Base-by-base conservation (phyloP, 106 monocot genomes). In the Dendrobium nobile region DNA sequence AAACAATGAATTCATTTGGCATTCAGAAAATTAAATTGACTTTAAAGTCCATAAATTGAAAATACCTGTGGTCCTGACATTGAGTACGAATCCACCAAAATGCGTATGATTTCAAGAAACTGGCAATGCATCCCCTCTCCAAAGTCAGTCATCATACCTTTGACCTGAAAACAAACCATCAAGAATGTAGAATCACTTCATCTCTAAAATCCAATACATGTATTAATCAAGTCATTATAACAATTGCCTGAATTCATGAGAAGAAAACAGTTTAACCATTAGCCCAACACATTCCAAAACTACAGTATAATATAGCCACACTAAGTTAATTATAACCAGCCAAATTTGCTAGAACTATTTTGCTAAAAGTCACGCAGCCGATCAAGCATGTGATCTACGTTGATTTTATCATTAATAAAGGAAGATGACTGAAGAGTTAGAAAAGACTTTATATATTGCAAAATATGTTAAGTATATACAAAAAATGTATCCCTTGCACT, bases 71-170 rank as follows among this genome's bases (percentile, higher is more conserved):
- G 75, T 75, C 89, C 92, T 45, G 95, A 82, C 77, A 85, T 89
- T 9, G 88, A 85, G 77, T 87, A 89, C 11, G 91, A 89, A 81
- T 98, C 98, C 77, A 98, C 77, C 85, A 98, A 83, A 80, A 92
- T 95, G 24, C 98, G 98, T 64, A 98, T 87, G 65, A 98, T 98
- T 86, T 98, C 98, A 41, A 93, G 89, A 81, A 98, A 98, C 77
- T 98, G 98, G 47, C 94, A 95, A 67, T 93, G 90, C 91, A 94
- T 92, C 40, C 89, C 89, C 76, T 98, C 98, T 54, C 91, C 94
- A 84, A 93, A 93, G 40, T 98, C 95, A 10, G 89, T 89, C 72
- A 90, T 82, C 91, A 98, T 85, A 80, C 95, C 95, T 84, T 98
- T 88, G 22, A 98, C 92, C 98, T 98, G 89, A 77, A 85, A 83